Conservation (phyloP, 2,329 filamentous ascomycete genomes). For the Ceratocystis cacaofunesta region DNA sequence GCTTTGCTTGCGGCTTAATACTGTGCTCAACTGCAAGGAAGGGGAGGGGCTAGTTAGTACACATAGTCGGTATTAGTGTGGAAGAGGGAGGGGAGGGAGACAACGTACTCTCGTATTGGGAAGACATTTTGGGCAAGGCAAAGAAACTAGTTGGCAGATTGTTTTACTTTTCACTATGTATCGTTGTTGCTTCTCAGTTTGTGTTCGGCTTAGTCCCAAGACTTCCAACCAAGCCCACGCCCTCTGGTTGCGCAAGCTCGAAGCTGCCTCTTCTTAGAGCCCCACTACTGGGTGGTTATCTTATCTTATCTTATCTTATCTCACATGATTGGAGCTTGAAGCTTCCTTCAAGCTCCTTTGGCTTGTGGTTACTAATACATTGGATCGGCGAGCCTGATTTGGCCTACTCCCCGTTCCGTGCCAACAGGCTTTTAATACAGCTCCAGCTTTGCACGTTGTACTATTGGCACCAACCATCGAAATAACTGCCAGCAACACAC, state of each 20-base stretch:
- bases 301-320: not conserved
- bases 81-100: slow-evolving; percentile 14
- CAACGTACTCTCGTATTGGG: slow-evolving; percentile 39
- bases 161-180: not conserved
- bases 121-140: slow-evolving; percentile 31
- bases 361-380: too few species aligned
- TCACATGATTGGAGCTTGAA: not conserved
- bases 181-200: not conserved
- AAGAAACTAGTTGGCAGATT: not conserved
- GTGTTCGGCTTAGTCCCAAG: not conserved
- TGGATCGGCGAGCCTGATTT: too few species aligned
- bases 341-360: not conserved
- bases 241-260: not conserved
- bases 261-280: not conserved
- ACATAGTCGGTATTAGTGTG: not conserved
- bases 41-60: not conserved
- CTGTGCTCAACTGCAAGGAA: slow-evolving; percentile 41
- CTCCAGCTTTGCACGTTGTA: too few species aligned
- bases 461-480: too few species aligned
- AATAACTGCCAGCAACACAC: not conserved
- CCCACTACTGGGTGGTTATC: not conserved
- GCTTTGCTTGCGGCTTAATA: slow-evolving; percentile 19
- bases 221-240: not conserved
- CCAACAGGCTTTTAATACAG: too few species aligned
- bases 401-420: too few species aligned